phyloP scores from a whole-genome alignment of 163 green algal genomes.

The Scenedesmus sp. region DNA sequence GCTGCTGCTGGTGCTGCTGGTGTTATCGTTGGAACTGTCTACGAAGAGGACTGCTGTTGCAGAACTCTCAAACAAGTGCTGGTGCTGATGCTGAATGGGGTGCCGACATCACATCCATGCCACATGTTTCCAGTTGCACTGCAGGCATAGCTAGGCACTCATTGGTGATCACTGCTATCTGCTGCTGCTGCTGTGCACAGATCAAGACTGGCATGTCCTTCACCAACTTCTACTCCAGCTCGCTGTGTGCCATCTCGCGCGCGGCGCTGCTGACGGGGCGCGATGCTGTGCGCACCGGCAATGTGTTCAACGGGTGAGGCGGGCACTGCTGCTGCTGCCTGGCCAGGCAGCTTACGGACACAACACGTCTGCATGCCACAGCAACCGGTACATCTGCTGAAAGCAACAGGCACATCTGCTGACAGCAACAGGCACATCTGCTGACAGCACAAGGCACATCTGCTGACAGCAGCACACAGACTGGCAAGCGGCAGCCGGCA shows the following conservation, averaged over 20 bases:
- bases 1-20: not conserved
- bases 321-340: not conserved
- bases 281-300: not conserved
- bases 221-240: not conserved
- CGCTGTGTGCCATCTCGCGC: slow-evolving; percentile 6
- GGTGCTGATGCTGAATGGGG: not conserved
- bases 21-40: not conserved
- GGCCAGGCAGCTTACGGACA: too few species aligned
- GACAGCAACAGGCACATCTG: too few species aligned
- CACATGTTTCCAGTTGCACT: not conserved
- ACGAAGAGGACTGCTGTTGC: not conserved
- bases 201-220: not conserved
- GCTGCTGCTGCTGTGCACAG: not conserved
- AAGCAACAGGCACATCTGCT: too few species aligned
- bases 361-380: not conserved
- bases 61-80: not conserved
- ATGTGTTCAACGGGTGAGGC: slow-evolving; percentile 2
- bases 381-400: too few species aligned
- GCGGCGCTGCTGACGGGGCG: not conserved
- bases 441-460: too few species aligned
- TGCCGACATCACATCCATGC: too few species aligned
- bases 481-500: too few species aligned
- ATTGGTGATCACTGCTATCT: not conserved
- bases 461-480: too few species aligned
- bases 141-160: not conserved